Base-by-base conservation (phyloP, 2,329 filamentous ascomycete species). In the Diaporthe australafricana region DNA sequence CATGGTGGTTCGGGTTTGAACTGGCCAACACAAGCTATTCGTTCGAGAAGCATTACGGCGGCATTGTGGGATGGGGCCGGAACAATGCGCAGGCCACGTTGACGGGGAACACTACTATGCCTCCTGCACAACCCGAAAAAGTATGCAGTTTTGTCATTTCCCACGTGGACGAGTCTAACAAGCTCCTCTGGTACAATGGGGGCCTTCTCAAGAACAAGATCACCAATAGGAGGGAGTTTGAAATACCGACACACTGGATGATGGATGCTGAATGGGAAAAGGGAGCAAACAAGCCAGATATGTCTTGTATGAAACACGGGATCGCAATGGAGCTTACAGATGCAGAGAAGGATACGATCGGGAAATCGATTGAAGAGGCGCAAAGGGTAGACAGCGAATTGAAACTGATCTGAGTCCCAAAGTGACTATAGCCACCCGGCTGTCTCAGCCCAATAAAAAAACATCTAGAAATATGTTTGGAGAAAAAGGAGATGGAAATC, bases 1-100 rank as follows among this genome's bases (percentile, higher is more conserved):
- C 79, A 0, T 86, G 80, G 78, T 86, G 84, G 84, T 77, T 86
- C 20, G 84, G 83, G 0, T 77, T 84, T 8, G 84, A 85, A 69
- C 77, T 85, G 1, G 79, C 80, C 5, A 80, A 79, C 2, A 78
- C 81, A 0, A 74, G 62, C 0, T 85, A 85, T 68, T 75, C 78
- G 0, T 85, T 86, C 69, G 82, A 83, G 12, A 70, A 75, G 22
- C 81, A 84, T 55, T 85, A 86, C 57, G 84, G 80, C 1, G 79
- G 81, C 1, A 82, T 85, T 6, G 73, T 83, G 1, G 84, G 84
- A 0, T 81, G 81, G 79, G 57, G 57, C 9, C n/a, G 40, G 45
- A 32, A 47, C 40, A 14, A 22, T 6, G 11, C 40, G 20, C 40
- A 22, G 16, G 17, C 16, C 5, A 16, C 25, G 5, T 1, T 40